phyloP scores from a whole-genome alignment of 768 basidiomycete genomes.

The Tubosaeta sp. region DNA sequence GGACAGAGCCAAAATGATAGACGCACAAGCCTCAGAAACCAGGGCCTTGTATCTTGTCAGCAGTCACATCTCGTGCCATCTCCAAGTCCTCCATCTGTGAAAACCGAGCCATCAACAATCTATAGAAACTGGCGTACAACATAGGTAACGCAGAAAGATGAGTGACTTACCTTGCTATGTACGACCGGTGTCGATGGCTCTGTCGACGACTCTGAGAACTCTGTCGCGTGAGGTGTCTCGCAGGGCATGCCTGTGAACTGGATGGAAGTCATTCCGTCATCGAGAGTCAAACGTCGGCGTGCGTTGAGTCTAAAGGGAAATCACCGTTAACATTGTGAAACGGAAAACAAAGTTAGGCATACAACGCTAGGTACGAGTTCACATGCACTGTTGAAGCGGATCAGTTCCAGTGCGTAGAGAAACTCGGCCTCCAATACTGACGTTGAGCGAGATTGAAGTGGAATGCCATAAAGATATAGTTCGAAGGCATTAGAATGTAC shows the following conservation, averaged over 20 bases:
- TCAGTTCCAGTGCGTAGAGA: not conserved
- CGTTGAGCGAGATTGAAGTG: constrained; percentile 49
- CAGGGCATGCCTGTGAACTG: not conserved
- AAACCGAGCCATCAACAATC: not conserved
- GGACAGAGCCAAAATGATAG: too few relatives aligned
- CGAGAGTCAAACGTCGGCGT: not conserved
- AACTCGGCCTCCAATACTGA: constrained; percentile 24
- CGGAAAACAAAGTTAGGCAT: not conserved
- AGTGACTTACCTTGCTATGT: not conserved
- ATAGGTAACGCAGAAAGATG: not conserved
- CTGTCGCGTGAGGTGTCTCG: not conserved
- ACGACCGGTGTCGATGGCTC: not conserved
- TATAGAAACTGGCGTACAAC: too few relatives aligned
- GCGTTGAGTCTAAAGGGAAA: not conserved
- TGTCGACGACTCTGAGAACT: not conserved
- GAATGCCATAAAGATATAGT: constrained; percentile 52
- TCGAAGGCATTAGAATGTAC: constrained; percentile 50
- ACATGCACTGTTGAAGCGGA: constrained; percentile 40
- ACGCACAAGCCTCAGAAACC: too few relatives aligned
- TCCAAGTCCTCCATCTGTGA: not conserved
- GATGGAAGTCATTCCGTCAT: not conserved
- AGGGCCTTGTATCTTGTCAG: not conserved
- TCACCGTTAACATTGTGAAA: not conserved
- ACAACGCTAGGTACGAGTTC: constrained; percentile 52
- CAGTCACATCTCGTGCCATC: not conserved